Base-by-base conservation (phyloP, 148 eudicot genomes). In the Amaranthus cruentus region DNA sequence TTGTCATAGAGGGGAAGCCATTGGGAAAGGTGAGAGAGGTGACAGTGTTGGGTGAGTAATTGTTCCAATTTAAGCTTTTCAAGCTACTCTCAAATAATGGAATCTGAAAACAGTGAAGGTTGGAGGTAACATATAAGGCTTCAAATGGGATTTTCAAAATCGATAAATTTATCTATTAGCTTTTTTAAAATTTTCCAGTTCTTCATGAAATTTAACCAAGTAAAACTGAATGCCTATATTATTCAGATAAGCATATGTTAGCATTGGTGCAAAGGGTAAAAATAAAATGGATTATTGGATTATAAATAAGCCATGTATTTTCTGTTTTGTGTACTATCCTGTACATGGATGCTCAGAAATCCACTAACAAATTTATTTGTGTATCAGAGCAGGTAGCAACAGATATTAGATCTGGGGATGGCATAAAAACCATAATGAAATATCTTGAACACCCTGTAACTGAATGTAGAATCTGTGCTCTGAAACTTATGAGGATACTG, bases 311-410 rank as follows among this genome's bases (percentile, higher is more conserved):
- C 51, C 21, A 18, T 28, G 38, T 2, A 28, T 28, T 28, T 14
- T 11, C 43, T 9, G 43, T 15, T 66, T 11, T 66, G 63, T 14
- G 59, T 71, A 6, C 49, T 71, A 11, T 64, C 54, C 59, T 65
- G 71, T 44, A 46, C 47, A 14, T 66, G 46, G 9, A 13, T 9
- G 12, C 47, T 13, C 11, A 9, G 67, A 9, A 14, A 49, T 6
- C 56, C 14, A 62, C 57, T 28, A 46, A 75, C 59, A 49, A 21
- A 4, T 38, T 42, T 75, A 18, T 44, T 43, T 47, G 14, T 76
- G 28, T 71, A 57, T 56, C 88, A 88, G 92, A 86, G 64, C 83
- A 83, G 67, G 88, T 87, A 73, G 76, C 83, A 14, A 59, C 79
- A 62, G 83, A 80, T 47, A 81, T 88, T 61, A 85, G 66, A 76